Evolutionary conservation across 441 rosid genomes (phyloP), one percentile per base, ranked within the genome.

Genomic region (Erodium texanum): DNA sequence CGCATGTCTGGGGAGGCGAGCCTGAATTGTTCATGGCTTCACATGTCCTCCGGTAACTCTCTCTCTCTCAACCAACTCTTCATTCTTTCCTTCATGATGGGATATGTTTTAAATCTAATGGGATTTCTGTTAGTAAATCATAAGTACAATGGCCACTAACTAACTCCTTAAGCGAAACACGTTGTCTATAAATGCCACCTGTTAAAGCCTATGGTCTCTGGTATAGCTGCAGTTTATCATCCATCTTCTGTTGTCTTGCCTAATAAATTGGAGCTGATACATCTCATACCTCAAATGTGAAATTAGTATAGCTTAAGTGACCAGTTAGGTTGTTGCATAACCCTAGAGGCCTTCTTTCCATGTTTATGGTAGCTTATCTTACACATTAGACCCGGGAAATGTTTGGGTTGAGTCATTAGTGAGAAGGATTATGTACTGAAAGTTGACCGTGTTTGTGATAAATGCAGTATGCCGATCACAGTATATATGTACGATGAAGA

Each of bases 1-100:
- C 96, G 12, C 91, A 87, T 41, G 86, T 89, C 48, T 93, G 98
- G 97, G 98, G 98, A 50, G 98, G 98, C 70, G 98, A 93, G 76
- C 98, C 97, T 19, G 97, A 93, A 77, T 81, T 93, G 81, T 81
- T 93, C 79, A 89, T 93, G 87, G 90, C 97, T 74, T 93, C 98
- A 14, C 96, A 87, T 76, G 98, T 93, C 74, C 96, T 90, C 62
- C 76, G 69, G 98, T 93, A 77, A 77, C 62, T 18, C 36, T 14
- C 34, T 12, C 16, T 12, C 24, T 5, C 9, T 7, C 45, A 50
- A 50, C 19, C 20, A 15, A 15, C 7, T 50, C n/a, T 50, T 50
- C 20, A 50, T 50, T 50, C 6, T 3, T 7, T 50, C 58, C n/a
- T 50, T 50, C 45, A 50, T 27, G 29, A 5, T 50, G 58, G 58